Conservation (phyloP, 2,329 filamentous ascomycete species). For the Zopfia rhizophila region DNA sequence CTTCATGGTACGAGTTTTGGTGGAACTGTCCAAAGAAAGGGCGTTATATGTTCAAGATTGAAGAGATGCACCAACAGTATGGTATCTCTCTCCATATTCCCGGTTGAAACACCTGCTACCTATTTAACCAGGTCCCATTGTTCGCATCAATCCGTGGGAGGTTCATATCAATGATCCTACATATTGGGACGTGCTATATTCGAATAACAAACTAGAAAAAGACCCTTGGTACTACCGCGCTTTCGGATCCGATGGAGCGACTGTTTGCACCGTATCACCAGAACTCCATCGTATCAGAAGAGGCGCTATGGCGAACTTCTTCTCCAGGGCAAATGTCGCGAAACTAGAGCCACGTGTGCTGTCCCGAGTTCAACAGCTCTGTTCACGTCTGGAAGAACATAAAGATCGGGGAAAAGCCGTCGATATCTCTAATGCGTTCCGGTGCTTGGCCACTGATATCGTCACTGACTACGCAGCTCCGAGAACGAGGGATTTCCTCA, state of each 20-base stretch:
- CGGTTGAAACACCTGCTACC: not conserved
- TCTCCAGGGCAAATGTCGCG: conserved; percentile 35
- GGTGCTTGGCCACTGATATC: conserved; percentile 26
- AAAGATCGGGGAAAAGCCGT: conserved; percentile 8
- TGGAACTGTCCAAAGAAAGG: conserved; percentile 18
- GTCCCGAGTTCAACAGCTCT: conserved; percentile 17
- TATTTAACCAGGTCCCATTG: conserved; percentile 13
- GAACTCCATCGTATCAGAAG: conserved; percentile 31
- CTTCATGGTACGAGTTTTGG: conserved; percentile 22
- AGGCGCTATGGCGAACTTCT: conserved; percentile 34
- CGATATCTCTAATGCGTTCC: conserved; percentile 22
- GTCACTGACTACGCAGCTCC: conserved; percentile 23
- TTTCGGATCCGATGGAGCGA: conserved; percentile 19
- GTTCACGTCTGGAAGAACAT: conserved; percentile 15
- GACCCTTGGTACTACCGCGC: conserved; percentile 23
- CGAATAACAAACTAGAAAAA: conserved; percentile 23
- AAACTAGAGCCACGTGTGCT: conserved; percentile 32
- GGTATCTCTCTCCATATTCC: conserved; percentile 13
- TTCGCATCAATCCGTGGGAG: conserved; percentile 25
- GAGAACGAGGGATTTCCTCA: conserved; percentile 16
- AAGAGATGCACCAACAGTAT: conserved; percentile 37
- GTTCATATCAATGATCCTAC: conserved; percentile 28
- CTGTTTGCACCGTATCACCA: conserved; percentile 27
- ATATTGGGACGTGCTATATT: conserved; percentile 22
- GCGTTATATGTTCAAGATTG: conserved; percentile 15